Percentiles rank a stretch among this genome's conserved stretches.
These are phyloP conservation scores for Echinochloa phyllopogon DNA, from an alignment of 176 grass and related monocot species.

Conservation along the genomic window DNA sequence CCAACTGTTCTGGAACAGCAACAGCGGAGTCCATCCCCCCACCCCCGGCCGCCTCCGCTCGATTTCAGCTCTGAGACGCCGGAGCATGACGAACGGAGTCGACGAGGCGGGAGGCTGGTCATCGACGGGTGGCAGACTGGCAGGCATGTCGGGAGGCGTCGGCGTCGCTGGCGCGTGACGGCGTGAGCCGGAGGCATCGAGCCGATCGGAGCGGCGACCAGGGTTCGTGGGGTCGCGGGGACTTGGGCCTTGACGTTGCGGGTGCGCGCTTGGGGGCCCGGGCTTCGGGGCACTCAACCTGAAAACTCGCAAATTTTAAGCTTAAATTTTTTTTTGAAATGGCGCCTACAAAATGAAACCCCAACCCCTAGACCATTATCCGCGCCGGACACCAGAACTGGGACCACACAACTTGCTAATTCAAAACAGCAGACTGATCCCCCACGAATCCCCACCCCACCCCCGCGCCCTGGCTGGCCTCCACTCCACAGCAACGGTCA, in stretches of 20 bases:
- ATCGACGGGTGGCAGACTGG: not conserved
- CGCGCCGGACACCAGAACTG: not conserved
- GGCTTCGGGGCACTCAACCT: no score
- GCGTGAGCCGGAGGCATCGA: no score
- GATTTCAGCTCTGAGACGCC: not conserved
- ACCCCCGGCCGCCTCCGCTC: no score
- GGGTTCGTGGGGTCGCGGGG: no score
- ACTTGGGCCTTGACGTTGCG: no score
- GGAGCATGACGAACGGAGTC: not conserved
- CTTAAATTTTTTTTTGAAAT: constrained; percentile 1
- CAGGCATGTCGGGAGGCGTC: not conserved
- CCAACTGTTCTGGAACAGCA: not conserved
- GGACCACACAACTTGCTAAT: not conserved
- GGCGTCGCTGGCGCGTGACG: not conserved
- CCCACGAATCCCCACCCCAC: not conserved
- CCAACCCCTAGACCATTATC: not conserved
- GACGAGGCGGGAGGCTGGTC: no score
- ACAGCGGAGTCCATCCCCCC: no score
- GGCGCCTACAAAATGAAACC: not conserved
- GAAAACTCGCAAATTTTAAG: not conserved
- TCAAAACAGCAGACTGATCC: constrained; percentile 17
- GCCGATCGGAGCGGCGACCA: no score
- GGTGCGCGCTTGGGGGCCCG: no score
- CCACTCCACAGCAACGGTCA: constrained; percentile 41
- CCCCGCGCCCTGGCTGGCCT: not conserved